These are phyloP conservation scores for Boletus huronensis DNA, from an alignment of 768 basidiomycete species.

Conservation along the genomic window DNA sequence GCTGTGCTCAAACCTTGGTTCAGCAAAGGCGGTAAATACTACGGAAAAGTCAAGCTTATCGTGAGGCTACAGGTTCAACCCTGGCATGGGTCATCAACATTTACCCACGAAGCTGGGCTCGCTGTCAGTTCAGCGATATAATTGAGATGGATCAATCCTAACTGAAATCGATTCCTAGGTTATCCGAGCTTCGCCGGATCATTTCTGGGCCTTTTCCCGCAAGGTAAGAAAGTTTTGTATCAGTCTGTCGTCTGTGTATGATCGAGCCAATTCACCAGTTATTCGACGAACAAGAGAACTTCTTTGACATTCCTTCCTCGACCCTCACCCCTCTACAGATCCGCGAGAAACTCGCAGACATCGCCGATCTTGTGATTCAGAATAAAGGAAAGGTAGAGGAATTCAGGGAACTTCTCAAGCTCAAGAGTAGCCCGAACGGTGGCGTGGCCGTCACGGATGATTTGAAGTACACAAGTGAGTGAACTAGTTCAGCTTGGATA, in stretches of 20 bases:
- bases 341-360: conserved; percentile 64
- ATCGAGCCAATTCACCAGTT: conserved; percentile 43
- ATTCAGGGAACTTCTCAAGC: conserved; percentile 59
- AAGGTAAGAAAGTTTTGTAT: conserved; percentile 40
- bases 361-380: conserved; percentile 55
- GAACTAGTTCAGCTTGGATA: not conserved
- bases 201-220: conserved; percentile 77
- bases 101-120: conserved; percentile 77
- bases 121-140: conserved; percentile 47
- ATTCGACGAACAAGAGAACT: conserved; percentile 73
- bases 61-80: conserved; percentile 72
- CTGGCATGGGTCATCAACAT: conserved; percentile 75
- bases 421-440: conserved; percentile 68
- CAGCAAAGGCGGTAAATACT: conserved; percentile 55
- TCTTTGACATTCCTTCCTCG: conserved; percentile 72
- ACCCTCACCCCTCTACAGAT: conserved; percentile 66
- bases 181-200: conserved; percentile 63
- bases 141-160: not conserved
- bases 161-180: conserved; percentile 41
- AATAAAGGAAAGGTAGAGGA: conserved; percentile 41
- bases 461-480: conserved; percentile 84
- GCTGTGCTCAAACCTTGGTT: conserved; percentile 57
- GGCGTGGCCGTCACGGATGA: conserved; percentile 82
- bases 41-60: conserved; percentile 71
- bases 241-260: not conserved